phyloP scores from a whole-genome alignment of 129 eudicot genomes.

The Escallonia rubra region DNA sequence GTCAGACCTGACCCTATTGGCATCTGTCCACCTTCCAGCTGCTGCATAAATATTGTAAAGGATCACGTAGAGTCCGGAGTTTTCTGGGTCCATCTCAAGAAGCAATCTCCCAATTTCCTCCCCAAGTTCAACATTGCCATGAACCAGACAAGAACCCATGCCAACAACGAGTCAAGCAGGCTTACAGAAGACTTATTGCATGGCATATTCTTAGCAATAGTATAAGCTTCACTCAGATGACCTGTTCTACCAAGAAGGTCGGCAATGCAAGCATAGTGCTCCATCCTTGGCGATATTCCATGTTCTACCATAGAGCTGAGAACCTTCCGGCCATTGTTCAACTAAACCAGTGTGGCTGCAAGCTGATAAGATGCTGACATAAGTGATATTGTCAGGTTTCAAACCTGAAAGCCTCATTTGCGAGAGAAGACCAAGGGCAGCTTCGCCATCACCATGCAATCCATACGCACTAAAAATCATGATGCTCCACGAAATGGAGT shows the following conservation, averaged over 20 bases:
- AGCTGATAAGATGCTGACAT: slow-evolving; percentile 46
- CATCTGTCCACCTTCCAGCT: slow-evolving; percentile 51
- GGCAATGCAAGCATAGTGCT: slow-evolving; percentile 49
- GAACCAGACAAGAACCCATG: slow-evolving; percentile 48
- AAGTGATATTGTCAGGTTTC: slow-evolving; percentile 41
- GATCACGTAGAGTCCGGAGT: slow-evolving; percentile 34
- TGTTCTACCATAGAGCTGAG: slow-evolving; percentile 28
- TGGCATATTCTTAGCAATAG: slow-evolving; percentile 20
- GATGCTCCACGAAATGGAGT: slow-evolving; percentile 48
- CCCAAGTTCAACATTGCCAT: slow-evolving; percentile 40
- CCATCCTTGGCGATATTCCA: slow-evolving; percentile 27
- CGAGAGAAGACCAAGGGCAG: slow-evolving; percentile 35
- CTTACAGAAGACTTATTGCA: slow-evolving; percentile 11
- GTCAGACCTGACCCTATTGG: slow-evolving; percentile 35
- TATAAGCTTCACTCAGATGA: slow-evolving; percentile 45
- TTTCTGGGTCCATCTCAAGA: slow-evolving; percentile 23
- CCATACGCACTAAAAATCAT: slow-evolving; percentile 45
- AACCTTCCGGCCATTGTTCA: slow-evolving; percentile 17
- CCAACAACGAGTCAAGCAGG: slow-evolving; percentile 42
- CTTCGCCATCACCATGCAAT: slow-evolving; percentile 39
- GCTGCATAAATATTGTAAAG: slow-evolving; percentile 54
- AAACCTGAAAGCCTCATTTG: slow-evolving; percentile 36
- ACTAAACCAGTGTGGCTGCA: slow-evolving; percentile 54
- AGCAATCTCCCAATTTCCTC: slow-evolving; percentile 38
- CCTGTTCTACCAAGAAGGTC: slow-evolving; percentile 59